Conservation (phyloP, 208 protist genomes). For the Trichomonas gallinae region DNA sequence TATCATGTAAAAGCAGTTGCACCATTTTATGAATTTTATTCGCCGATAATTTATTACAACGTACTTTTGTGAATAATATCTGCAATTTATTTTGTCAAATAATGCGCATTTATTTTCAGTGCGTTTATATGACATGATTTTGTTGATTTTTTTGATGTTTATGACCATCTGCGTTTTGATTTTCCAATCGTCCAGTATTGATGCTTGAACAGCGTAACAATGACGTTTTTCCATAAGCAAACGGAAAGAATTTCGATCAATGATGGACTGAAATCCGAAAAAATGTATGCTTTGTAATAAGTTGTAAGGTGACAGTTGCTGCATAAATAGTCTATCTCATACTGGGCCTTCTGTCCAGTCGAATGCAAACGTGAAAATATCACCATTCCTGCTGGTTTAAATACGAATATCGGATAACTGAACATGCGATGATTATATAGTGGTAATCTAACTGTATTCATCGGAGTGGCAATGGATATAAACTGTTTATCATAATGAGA, state of each 20-base stretch:
- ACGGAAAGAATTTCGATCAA: not conserved
- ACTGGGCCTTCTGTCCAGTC: not conserved
- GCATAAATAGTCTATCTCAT: not conserved
- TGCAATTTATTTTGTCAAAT: no score
- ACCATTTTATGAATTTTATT: no score
- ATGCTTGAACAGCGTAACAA: not conserved
- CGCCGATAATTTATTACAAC: no score
- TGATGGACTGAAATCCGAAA: not conserved
- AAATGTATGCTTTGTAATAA: not conserved
- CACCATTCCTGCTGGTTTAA: not conserved
- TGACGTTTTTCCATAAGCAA: not conserved
- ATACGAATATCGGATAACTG: not conserved
- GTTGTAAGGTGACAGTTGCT: not conserved
- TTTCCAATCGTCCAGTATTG: not conserved
- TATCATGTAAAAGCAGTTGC: no score
- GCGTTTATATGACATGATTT: no score
- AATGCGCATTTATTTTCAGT: no score
- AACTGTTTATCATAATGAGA: not conserved
- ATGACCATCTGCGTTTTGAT: not conserved
- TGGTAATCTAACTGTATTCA: not conserved
- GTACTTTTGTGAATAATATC: no score
- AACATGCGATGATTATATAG: not conserved
- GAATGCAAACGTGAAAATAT: not conserved
- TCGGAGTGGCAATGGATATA: not conserved
- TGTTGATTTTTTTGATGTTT: no score